These are phyloP conservation scores for Chaetomium strumarium DNA, from an alignment of 2,329 filamentous ascomycete genomes.

Conservation along the genomic window DNA sequence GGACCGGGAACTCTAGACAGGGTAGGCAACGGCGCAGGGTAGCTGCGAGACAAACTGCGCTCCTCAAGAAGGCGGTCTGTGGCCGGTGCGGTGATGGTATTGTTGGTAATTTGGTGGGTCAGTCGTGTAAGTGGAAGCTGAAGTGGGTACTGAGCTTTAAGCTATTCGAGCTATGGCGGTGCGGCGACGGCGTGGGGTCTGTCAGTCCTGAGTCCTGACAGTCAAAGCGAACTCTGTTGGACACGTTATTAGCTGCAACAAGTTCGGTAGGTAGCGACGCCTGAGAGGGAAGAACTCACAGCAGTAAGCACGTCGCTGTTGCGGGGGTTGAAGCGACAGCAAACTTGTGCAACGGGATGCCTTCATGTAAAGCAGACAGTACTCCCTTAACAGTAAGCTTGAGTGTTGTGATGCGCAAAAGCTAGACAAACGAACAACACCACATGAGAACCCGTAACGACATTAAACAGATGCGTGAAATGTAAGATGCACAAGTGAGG, in stretches of 20 bases:
- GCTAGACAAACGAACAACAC: neutral
- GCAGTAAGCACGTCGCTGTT: constrained; percentile 2
- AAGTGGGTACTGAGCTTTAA: neutral
- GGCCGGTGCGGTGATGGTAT: too few relatives aligned
- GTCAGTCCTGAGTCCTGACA: neutral
- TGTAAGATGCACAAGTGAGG: constrained; percentile 2
- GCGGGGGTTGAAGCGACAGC: constrained; percentile 2
- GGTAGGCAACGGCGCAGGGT: too few relatives aligned
- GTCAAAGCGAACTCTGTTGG: neutral
- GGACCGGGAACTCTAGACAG: too few relatives aligned
- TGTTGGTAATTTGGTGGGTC: too few relatives aligned
- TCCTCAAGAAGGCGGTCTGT: too few relatives aligned
- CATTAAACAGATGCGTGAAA: neutral
- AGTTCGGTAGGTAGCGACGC: neutral
- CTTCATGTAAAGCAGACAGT: neutral
- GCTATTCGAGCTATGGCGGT: neutral
- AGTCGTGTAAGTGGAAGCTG: neutral
- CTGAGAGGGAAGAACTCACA: neutral
- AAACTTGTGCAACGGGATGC: neutral
- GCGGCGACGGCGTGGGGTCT: neutral
- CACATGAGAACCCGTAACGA: neutral
- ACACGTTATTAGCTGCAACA: constrained; percentile 4
- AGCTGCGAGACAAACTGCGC: too few relatives aligned
- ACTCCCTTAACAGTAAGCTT: neutral
- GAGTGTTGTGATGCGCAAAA: neutral